phyloP scores from a whole-genome alignment of 306 rosid genomes.

The Mimosa pudica region DNA sequence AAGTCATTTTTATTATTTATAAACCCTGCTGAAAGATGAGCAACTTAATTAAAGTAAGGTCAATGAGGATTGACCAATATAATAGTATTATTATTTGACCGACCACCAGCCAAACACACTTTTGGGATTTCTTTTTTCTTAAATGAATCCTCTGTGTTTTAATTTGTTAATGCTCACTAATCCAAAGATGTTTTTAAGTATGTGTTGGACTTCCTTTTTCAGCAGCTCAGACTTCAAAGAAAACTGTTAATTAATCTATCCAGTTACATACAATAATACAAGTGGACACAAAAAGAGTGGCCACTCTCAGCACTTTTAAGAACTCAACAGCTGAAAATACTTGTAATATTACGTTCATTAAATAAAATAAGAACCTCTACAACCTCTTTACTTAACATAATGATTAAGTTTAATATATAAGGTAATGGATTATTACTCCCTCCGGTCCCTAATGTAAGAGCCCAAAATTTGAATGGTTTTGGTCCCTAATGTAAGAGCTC shows the following conservation, averaged over 20 bases:
- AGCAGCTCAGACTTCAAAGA: slow-evolving; percentile 36
- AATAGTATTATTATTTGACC: slow-evolving; percentile 42
- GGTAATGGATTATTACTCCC: neutral
- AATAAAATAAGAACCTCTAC: neutral
- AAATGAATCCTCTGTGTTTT: slow-evolving; percentile 29
- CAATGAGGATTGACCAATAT: slow-evolving; percentile 3
- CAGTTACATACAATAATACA: neutral
- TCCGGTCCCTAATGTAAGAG: too few species aligned
- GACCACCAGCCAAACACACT: slow-evolving; percentile 39
- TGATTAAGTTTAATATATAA: neutral
- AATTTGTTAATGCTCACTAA: slow-evolving; percentile 32
- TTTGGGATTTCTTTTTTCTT: slow-evolving; percentile 37
- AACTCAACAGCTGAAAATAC: neutral
- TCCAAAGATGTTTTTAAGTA: slow-evolving; percentile 16
- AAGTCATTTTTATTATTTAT: neutral
- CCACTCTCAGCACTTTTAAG: slow-evolving; percentile 35
- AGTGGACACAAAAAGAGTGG: slow-evolving; percentile 40
- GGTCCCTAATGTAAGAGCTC: too few species aligned
- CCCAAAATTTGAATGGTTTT: too few species aligned
- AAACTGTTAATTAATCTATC: slow-evolving; percentile 12
- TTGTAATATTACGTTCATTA: too few species aligned
- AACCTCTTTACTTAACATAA: neutral
- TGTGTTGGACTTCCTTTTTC: slow-evolving; percentile 26
- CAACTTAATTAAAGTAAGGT: slow-evolving; percentile 5
- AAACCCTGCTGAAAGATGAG: slow-evolving; percentile 15